Percentiles rank a stretch among this genome's conserved stretches.
These are phyloP conservation scores for Arthrobotrys iridis DNA, from an alignment of 2,329 filamentous ascomycete species.

Conservation along the genomic window DNA sequence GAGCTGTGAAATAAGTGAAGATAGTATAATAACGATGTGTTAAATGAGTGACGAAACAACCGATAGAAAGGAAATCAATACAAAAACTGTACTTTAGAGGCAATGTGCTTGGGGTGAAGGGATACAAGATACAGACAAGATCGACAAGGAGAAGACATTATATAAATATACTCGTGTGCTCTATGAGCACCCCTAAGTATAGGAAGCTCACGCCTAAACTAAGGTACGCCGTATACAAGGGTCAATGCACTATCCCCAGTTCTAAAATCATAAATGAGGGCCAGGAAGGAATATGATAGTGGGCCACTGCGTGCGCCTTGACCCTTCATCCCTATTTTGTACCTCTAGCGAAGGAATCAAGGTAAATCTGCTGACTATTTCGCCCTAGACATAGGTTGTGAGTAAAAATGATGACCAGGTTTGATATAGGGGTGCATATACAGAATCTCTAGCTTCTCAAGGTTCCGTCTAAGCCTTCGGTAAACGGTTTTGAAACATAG, in stretches of 20 bases:
- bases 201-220: background rate
- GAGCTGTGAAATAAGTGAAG: background rate
- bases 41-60: conserved; percentile 20
- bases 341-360: background rate
- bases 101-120: background rate
- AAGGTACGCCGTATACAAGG: background rate
- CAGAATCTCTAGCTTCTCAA: background rate
- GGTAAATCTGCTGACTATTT: conserved; percentile 11
- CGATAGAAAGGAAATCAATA: background rate
- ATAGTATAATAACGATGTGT: background rate
- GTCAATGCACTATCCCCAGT: background rate
- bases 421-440: background rate
- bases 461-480: conserved; percentile 10
- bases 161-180: background rate
- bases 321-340: conserved; percentile 12
- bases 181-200: background rate
- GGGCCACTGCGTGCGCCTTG: conserved; percentile 9
- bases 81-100: background rate
- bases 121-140: background rate
- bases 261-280: background rate
- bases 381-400: background rate
- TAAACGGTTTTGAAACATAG: background rate
- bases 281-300: background rate
- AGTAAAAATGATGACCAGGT: background rate
- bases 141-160: conserved; percentile 14